These are phyloP conservation scores for Venturia asperata DNA, from an alignment of 2,329 filamentous ascomycete species.

Conservation along the genomic window DNA sequence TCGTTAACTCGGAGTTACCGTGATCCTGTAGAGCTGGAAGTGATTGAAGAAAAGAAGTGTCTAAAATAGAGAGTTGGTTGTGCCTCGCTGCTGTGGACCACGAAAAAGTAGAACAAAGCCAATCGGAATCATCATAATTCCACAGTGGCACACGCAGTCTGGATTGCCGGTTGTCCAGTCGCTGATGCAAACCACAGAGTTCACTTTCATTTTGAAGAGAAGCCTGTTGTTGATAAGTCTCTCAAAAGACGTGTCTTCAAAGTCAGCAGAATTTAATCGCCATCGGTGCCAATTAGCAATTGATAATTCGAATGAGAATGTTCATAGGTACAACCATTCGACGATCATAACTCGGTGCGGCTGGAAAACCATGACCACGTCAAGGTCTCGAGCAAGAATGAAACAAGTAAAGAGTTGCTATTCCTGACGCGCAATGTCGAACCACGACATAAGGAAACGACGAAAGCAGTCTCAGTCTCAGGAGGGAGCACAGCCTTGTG, in stretches of 20 bases:
- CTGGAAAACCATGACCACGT: background rate
- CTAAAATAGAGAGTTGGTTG: background rate
- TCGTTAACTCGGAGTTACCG: too few species aligned
- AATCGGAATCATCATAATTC: background rate
- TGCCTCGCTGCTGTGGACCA: background rate
- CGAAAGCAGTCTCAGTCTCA: background rate
- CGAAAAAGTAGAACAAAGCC: background rate
- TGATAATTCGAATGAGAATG: background rate
- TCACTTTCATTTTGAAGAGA: too few species aligned
- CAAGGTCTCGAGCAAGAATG: background rate
- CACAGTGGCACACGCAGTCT: too few species aligned
- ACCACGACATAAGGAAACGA: background rate
- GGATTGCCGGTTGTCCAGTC: too few species aligned
- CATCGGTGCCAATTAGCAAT: background rate
- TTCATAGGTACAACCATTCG: background rate
- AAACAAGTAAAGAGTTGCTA: background rate
- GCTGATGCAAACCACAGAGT: too few species aligned
- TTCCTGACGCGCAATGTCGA: background rate
- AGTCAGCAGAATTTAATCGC: background rate
- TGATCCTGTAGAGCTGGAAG: too few species aligned
- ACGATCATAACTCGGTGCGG: background rate
- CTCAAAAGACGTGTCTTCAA: too few species aligned
- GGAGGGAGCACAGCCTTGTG: background rate
- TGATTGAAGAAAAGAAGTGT: too few species aligned
- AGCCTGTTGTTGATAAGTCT: too few species aligned